These are phyloP conservation scores for Xylaria sp. DNA, from an alignment of 2,329 filamentous ascomycete genomes.

Conservation along the genomic window DNA sequence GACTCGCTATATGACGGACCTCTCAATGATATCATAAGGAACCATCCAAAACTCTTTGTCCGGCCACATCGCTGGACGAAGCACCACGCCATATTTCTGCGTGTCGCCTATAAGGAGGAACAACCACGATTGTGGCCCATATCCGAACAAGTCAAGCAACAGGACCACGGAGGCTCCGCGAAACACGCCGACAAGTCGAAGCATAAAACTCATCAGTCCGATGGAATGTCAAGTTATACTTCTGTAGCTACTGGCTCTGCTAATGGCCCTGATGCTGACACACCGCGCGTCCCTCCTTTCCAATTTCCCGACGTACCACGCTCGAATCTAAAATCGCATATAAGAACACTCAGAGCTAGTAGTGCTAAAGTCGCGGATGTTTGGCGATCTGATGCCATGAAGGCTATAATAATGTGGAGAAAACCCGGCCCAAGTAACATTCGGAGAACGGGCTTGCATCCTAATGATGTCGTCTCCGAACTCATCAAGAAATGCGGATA, in stretches of 20 bases:
- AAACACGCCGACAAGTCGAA: not conserved
- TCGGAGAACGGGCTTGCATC: not conserved
- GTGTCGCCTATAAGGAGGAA: slow-evolving; percentile 2
- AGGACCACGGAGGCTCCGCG: not conserved
- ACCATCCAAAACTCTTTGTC: slow-evolving; percentile 9
- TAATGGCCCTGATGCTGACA: not conserved
- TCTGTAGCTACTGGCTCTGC: not conserved
- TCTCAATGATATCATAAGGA: slow-evolving; percentile 9
- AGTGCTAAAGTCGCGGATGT: too few relatives aligned
- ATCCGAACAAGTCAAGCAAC: not conserved
- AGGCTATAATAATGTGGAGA: not conserved
- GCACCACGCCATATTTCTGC: not conserved
- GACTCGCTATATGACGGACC: slow-evolving; percentile 5
- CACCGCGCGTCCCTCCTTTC: not conserved
- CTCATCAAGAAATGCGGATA: not conserved
- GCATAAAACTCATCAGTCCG: not conserved
- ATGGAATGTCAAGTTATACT: not conserved
- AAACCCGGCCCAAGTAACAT: not conserved
- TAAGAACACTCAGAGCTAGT: not conserved
- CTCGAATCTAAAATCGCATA: not conserved
- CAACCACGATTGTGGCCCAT: too few relatives aligned
- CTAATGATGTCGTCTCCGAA: not conserved
- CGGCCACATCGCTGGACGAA: not conserved
- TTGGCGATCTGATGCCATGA: not conserved
- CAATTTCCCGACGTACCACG: not conserved